A percentile compares a stretch with the other conserved stretches of the same genome.
Evolutionary conservation across 257 asterid genomes (phyloP).

Genomic region (Verbascum thapsus): DNA sequence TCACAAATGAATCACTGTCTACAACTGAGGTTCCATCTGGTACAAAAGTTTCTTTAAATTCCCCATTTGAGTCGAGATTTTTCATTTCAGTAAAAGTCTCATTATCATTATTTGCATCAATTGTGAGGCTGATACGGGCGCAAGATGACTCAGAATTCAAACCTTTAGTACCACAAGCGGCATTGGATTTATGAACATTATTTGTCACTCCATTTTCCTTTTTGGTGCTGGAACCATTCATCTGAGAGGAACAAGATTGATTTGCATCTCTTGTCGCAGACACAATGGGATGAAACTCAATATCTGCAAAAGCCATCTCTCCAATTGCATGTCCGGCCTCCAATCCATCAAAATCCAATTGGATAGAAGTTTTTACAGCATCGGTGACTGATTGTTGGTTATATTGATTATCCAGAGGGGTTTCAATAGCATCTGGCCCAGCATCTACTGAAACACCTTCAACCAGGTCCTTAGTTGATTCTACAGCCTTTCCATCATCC

Average conservation of each 20-base stretch:
- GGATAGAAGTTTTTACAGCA: slow-evolving; percentile 37
- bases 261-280: slow-evolving; percentile 42
- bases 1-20: slow-evolving; percentile 36
- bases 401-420: slow-evolving; percentile 38
- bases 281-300: slow-evolving; percentile 41
- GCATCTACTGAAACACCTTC: slow-evolving; percentile 37
- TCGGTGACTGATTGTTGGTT: slow-evolving; percentile 38
- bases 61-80: slow-evolving; percentile 47
- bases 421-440: slow-evolving; percentile 42
- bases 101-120: slow-evolving; percentile 47
- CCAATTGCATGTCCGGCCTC: slow-evolving; percentile 41
- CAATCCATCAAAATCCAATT: slow-evolving; percentile 42
- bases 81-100: slow-evolving; percentile 38
- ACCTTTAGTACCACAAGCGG: slow-evolving; percentile 42
- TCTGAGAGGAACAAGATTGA: slow-evolving; percentile 45
- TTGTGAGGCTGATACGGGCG: slow-evolving; percentile 40
- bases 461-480: slow-evolving; percentile 41
- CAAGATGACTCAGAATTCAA: slow-evolving; percentile 58
- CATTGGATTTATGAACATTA: slow-evolving; percentile 41
- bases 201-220: slow-evolving; percentile 31
- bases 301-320: slow-evolving; percentile 42
- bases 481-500: slow-evolving; percentile 49
- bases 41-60: slow-evolving; percentile 31
- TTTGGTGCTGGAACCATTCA: slow-evolving; percentile 48
- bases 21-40: slow-evolving; percentile 38